Evolutionary conservation across 2,329 filamentous ascomycete genomes (phyloP).

Genomic region (Aspergillus fumigatiaffinis): DNA sequence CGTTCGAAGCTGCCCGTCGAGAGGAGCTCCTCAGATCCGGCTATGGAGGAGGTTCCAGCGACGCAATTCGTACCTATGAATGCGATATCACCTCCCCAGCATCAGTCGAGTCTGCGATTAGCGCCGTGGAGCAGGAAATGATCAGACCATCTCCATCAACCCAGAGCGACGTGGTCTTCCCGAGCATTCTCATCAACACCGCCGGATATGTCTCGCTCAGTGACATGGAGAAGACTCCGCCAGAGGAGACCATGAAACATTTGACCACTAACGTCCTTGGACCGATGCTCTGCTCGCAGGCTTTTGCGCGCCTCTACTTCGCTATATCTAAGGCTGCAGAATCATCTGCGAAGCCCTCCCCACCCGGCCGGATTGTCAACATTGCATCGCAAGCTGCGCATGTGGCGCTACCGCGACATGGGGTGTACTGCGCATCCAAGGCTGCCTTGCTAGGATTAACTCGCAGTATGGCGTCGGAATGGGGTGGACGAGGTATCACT

Average conservation of each 20-base stretch:
- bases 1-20: slow-evolving; percentile 41
- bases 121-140: slow-evolving; percentile 29
- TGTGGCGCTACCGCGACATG: slow-evolving; percentile 43
- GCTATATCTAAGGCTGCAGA: slow-evolving; percentile 18
- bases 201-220: slow-evolving; percentile 46
- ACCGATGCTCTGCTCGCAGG: slow-evolving; percentile 44
- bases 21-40: slow-evolving; percentile 33
- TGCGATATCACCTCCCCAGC: slow-evolving; percentile 49
- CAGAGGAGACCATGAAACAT: slow-evolving; percentile 28
- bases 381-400: slow-evolving; percentile 47
- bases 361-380: slow-evolving; percentile 44
- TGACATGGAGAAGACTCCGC: slow-evolving; percentile 40
- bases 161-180: slow-evolving; percentile 24
- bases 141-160: slow-evolving; percentile 8
- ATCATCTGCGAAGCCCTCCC: slow-evolving; percentile 15
- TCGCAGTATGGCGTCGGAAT: slow-evolving; percentile 46
- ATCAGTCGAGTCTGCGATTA: slow-evolving; percentile 44
- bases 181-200: slow-evolving; percentile 41
- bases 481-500: slow-evolving; percentile 45
- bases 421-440: slow-evolving; percentile 48
- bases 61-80: slow-evolving; percentile 32
- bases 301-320: slow-evolving; percentile 43
- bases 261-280: slow-evolving; percentile 44
- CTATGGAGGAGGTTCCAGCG: slow-evolving; percentile 26
- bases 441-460: slow-evolving; percentile 44